phyloP scores from a whole-genome alignment of 2,329 filamentous ascomycete genomes.

The Aspergillus tubingensis region DNA sequence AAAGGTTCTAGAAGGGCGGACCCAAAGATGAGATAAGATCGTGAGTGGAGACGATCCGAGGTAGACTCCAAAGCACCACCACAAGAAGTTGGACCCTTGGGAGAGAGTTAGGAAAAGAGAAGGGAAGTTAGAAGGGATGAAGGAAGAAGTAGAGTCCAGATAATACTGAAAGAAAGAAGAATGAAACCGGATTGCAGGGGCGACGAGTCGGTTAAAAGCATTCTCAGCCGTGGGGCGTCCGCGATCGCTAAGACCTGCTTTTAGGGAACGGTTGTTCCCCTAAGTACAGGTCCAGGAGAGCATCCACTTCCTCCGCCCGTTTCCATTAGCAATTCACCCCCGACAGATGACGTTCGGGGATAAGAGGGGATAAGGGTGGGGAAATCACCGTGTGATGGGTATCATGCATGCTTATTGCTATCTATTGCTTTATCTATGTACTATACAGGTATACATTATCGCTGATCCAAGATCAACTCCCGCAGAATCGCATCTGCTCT shows the following conservation, averaged over 20 bases:
- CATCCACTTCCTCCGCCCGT: conserved; percentile 27
- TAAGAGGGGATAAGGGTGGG: neutral
- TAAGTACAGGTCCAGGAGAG: conserved; percentile 53
- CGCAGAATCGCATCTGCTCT: conserved; percentile 58
- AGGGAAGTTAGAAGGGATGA: neutral
- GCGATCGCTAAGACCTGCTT: conserved; percentile 49
- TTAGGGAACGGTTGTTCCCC: conserved; percentile 49
- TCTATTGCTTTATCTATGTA: neutral
- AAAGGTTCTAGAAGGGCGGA: conserved; percentile 26
- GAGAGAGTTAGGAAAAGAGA: conserved; percentile 12
- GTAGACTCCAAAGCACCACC: neutral
- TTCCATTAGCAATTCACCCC: conserved; percentile 25
- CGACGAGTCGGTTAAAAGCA: conserved; percentile 19
- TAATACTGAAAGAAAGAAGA: conserved; percentile 5
- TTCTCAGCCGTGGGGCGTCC: conserved; percentile 16
- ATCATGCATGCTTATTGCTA: conserved; percentile 21
- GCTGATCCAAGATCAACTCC: conserved; percentile 45
- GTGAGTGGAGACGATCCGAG: conserved; percentile 17
- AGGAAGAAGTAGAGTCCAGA: conserved; percentile 2
- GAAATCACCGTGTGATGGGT: conserved; percentile 10
- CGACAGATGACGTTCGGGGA: neutral
- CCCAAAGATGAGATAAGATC: conserved; percentile 19
- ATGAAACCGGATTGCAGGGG: neutral
- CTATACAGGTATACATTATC: conserved; percentile 8
- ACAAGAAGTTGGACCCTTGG: neutral